These are phyloP conservation scores for Scutellaria galericulata DNA, from an alignment of 257 asterid species.

Conservation along the genomic window DNA sequence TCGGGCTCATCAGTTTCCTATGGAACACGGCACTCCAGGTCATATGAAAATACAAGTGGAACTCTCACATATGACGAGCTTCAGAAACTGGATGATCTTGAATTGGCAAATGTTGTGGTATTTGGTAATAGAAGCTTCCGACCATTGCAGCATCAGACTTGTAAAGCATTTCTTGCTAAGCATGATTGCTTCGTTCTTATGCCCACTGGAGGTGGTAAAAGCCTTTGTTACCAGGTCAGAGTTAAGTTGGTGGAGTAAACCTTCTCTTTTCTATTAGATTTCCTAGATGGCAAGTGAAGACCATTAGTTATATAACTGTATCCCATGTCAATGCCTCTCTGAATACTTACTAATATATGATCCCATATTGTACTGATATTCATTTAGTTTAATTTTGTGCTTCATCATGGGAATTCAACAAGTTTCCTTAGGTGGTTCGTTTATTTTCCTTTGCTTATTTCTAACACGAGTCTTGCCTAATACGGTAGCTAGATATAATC, in stretches of 20 bases:
- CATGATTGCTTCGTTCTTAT: slow-evolving; percentile 89
- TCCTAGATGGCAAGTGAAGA: slow-evolving; percentile 29
- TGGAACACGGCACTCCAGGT: slow-evolving; percentile 35
- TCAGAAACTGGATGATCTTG: slow-evolving; percentile 73
- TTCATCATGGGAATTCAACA: slow-evolving; percentile 19
- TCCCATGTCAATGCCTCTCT: slow-evolving; percentile 24
- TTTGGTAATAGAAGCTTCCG: slow-evolving; percentile 85
- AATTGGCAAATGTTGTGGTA: slow-evolving; percentile 90
- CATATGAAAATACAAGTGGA: slow-evolving; percentile 39
- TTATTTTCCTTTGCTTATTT: slow-evolving; percentile 27
- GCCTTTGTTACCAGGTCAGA: slow-evolving; percentile 96
- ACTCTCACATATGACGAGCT: slow-evolving; percentile 73
- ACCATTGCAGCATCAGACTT: slow-evolving; percentile 83
- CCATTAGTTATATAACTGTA: slow-evolving; percentile 8
- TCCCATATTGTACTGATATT: slow-evolving; percentile 7
- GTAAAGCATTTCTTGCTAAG: slow-evolving; percentile 68
- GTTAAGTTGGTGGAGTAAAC: slow-evolving; percentile 30
- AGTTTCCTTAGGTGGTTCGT: slow-evolving; percentile 16
- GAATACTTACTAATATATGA: slow-evolving; percentile 26
- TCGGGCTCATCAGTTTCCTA: slow-evolving; percentile 54
- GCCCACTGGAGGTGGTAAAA: slow-evolving; percentile 99
- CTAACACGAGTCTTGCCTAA: not conserved
- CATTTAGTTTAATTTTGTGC: slow-evolving; percentile 20
- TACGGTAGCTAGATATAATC: no score
- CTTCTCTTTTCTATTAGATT: slow-evolving; percentile 20